These are phyloP conservation scores for Vickermania ingenoplastis DNA, from an alignment of 208 protist genomes.

Conservation along the genomic window DNA sequence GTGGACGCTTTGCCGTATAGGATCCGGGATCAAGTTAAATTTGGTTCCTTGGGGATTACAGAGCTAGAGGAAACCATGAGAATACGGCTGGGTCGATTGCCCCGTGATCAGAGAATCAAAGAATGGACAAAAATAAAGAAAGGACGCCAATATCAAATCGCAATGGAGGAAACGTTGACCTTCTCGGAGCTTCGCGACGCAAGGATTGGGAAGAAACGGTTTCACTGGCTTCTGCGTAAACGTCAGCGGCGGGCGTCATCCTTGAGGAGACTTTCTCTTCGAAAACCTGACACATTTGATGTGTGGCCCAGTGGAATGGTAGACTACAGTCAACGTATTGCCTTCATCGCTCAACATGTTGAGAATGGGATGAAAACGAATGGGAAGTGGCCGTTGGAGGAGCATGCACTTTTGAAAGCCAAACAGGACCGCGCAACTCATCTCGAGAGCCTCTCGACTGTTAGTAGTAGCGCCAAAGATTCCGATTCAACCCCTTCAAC, in stretches of 20 bases:
- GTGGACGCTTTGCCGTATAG: conserved; percentile 75
- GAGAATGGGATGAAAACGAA: conserved; percentile 76
- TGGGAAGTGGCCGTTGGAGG: conserved; percentile 69
- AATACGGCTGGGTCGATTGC: conserved; percentile 58
- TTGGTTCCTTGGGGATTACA: conserved; percentile 74
- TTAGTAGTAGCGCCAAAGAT: conserved; percentile 47
- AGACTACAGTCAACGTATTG: conserved; percentile 74
- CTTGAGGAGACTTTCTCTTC: conserved; percentile 61
- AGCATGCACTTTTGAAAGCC: conserved; percentile 37
- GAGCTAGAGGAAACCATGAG: conserved; percentile 82
- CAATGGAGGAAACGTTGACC: conserved; percentile 62
- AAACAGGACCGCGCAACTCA: conserved; percentile 41
- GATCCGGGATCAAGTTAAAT: conserved; percentile 83
- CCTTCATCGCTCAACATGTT: conserved; percentile 82
- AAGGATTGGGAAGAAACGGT: conserved; percentile 68
- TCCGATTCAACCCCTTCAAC: conserved; percentile 22
- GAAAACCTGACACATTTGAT: conserved; percentile 63
- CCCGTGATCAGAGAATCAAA: conserved; percentile 41
- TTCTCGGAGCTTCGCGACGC: conserved; percentile 64
- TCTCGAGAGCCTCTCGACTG: conserved; percentile 44
- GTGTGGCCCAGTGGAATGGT: conserved; percentile 61
- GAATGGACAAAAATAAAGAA: conserved; percentile 73
- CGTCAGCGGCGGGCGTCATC: conserved; percentile 50
- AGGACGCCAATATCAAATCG: conserved; percentile 63
- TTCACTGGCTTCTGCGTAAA: conserved; percentile 79